Evolutionary conservation across 176 grass and related monocot species (phyloP).

Genomic region (Raddia guianensis): DNA sequence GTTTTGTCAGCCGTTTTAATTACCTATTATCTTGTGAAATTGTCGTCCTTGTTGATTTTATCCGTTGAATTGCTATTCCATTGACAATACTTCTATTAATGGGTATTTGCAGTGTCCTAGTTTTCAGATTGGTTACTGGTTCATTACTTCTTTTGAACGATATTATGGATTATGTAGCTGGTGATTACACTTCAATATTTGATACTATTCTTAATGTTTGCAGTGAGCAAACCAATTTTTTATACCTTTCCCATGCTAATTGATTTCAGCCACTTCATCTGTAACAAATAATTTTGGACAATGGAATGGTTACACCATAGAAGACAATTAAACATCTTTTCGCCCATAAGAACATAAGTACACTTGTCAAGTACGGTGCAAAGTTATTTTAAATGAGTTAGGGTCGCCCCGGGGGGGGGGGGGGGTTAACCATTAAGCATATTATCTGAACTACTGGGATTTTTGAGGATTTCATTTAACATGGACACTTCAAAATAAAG

Average conservation of each 20-base stretch:
- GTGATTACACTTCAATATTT: not conserved
- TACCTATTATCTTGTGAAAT: not conserved
- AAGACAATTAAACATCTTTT: not conserved
- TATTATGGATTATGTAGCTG: not conserved
- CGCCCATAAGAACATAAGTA: not conserved
- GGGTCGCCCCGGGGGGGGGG: no score
- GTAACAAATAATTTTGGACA: not conserved
- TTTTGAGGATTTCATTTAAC: not conserved
- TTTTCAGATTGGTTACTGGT: not conserved
- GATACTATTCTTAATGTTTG: not conserved
- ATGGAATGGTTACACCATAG: not conserved
- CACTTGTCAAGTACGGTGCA: not conserved
- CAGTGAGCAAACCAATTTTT: not conserved
- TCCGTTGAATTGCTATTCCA: not conserved
- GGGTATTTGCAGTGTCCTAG: not conserved
- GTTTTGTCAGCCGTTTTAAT: not conserved
- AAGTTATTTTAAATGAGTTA: not conserved
- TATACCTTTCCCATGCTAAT: not conserved
- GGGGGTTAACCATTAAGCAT: not conserved
- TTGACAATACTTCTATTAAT: not conserved
- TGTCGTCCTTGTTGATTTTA: not conserved
- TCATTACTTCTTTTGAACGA: not conserved
- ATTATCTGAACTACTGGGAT: not conserved
- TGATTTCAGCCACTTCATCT: not conserved
- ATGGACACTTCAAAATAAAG: conserved; percentile 23